Evolutionary conservation across 768 basidiomycete genomes (phyloP).

Genomic region (Tylopilus subfusipes): DNA sequence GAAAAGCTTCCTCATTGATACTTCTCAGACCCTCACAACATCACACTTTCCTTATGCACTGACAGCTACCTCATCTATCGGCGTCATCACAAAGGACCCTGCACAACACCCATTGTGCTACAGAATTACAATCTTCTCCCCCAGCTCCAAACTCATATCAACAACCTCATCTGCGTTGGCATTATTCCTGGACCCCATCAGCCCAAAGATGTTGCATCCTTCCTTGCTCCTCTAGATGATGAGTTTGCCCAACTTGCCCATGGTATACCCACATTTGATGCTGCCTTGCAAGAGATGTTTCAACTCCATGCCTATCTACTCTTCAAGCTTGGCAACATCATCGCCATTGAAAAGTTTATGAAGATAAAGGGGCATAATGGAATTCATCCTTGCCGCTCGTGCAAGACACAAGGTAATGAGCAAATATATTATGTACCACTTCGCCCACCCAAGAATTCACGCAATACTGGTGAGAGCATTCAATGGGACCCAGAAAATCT

Average conservation of each 20-base stretch:
- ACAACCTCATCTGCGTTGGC: neutral
- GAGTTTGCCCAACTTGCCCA: neutral
- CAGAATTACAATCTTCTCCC: neutral
- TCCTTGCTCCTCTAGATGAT: neutral
- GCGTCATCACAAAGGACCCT: neutral
- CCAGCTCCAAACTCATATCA: neutral
- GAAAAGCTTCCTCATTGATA: neutral
- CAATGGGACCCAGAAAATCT: slow-evolving; percentile 22
- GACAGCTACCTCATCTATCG: neutral
- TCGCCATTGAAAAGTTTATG: slow-evolving; percentile 32
- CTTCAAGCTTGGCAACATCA: slow-evolving; percentile 34
- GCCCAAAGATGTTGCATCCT: neutral
- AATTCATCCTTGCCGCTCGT: slow-evolving; percentile 28
- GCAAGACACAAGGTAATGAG: neutral
- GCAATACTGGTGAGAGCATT: neutral
- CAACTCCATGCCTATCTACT: slow-evolving; percentile 7
- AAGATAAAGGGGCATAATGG: slow-evolving; percentile 38
- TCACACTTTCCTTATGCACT: neutral
- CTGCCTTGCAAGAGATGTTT: neutral
- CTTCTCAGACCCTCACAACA: neutral
- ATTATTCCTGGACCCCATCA: neutral
- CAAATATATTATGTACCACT: neutral
- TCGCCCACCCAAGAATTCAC: neutral
- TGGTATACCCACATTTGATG: neutral
- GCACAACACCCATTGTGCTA: neutral